Base-by-base conservation (phyloP, 1,139 yeast genomes). In the Zygosaccharomyces pseudobailii region DNA sequence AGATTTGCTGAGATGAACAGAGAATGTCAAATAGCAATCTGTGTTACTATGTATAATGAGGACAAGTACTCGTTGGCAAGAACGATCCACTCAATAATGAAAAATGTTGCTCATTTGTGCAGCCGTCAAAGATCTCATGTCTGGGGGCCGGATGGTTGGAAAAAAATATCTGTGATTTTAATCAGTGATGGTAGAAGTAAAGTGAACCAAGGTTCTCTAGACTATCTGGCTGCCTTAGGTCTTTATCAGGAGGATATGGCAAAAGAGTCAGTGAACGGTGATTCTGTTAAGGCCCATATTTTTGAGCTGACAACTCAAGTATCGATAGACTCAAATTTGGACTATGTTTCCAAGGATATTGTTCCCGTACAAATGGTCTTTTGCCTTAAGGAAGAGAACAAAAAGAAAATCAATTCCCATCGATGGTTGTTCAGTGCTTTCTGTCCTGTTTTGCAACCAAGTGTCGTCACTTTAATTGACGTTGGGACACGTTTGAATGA, bases 131-230 rank as follows among this genome's bases (percentile, higher is more conserved):
- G 82, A 62, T 84, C 95, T 36, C 74, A 86, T 42, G 84, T 84
- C 19, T 92, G 98, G 98, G 97, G 97, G 6, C 82, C 82, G 55
- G 94, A 89, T 53, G 87, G 95, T 22, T 92, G 98, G 98, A 88
- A 92, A 63, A 90, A 89, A 66, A 82, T 90, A 27, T 96, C 90
- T 49, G 96, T 92, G 8, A 73, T 87, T 43, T 84, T 92, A 59
- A 87, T 90, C 28, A 82, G 96, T 39, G 98, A 92, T 70, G 98
- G 98, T 57, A 81, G 98, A 69, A 80, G 86, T 49, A 89, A 88
- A 62, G 84, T 90, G 40, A 77, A 82, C 58, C 86, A 85, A 25
- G 83, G 94, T 19, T 92, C 90, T 2, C 70, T 90, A 45, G 95
- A 89, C 65, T 78, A 86, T 42, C 73, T 92, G 46, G 88, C 96